Evolutionary conservation across 768 basidiomycete genomes (phyloP).

Genomic region (Suillus ampliporus): DNA sequence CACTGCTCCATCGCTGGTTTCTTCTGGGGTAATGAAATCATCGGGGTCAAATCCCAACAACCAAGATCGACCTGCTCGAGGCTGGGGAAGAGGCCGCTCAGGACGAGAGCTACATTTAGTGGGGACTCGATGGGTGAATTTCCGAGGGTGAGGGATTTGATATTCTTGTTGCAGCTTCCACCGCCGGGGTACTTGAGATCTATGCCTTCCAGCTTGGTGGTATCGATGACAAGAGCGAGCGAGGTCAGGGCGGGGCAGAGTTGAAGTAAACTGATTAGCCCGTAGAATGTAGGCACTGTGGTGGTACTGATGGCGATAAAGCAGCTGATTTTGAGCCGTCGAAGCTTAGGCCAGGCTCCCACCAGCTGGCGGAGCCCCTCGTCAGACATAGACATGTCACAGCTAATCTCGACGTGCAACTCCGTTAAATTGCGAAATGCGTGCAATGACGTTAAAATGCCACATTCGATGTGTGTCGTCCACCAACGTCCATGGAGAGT

Average conservation of each 20-base stretch:
- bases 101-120: slow-evolving; percentile 13
- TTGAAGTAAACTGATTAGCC: slow-evolving; percentile 15
- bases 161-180: not conserved
- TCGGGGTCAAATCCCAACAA: slow-evolving; percentile 18
- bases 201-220: slow-evolving; percentile 1
- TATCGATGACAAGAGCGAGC: slow-evolving; percentile 31
- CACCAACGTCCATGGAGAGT: not conserved
- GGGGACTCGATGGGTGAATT: slow-evolving; percentile 27
- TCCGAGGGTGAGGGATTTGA: slow-evolving; percentile 20
- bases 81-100: slow-evolving; percentile 23
- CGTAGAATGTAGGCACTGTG: slow-evolving; percentile 25
- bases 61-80: slow-evolving; percentile 24
- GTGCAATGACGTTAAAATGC: not conserved
- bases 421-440: not conserved
- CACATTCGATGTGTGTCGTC: not conserved
- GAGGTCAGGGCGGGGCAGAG: slow-evolving; percentile 20
- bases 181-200: not conserved
- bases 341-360: slow-evolving; percentile 25
- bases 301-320: slow-evolving; percentile 20
- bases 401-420: slow-evolving; percentile 14
- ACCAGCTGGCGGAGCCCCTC: slow-evolving; percentile 19
- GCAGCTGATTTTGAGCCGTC: slow-evolving; percentile 23
- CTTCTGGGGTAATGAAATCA: slow-evolving; percentile 2
- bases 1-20: not conserved
- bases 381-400: slow-evolving; percentile 21